Conservation (phyloP, 495 filamentous ascomycete genomes). For the Penicillium lividum region DNA sequence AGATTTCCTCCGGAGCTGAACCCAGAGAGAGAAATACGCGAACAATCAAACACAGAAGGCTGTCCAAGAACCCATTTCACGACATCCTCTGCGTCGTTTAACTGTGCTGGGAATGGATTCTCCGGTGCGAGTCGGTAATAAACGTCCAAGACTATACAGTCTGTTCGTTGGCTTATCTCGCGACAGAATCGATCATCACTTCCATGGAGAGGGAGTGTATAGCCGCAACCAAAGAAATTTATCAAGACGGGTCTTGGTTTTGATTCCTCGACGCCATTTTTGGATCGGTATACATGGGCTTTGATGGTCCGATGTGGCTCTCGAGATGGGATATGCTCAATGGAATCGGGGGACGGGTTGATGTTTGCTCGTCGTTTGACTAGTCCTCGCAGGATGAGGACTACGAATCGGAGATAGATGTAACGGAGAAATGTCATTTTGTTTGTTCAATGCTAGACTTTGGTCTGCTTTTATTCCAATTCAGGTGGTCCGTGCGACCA, state of each 20-base stretch:
- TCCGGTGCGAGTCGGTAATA: conserved; percentile 77
- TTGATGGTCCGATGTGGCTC: not conserved
- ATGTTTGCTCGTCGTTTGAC: not conserved
- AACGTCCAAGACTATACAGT: conserved; percentile 46
- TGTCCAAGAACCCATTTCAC: not conserved
- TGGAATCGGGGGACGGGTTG: not conserved
- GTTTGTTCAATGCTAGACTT: not conserved
- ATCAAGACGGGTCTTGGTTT: conserved; percentile 34
- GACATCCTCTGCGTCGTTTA: conserved; percentile 60
- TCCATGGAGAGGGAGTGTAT: conserved; percentile 37
- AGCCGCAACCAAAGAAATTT: conserved; percentile 41
- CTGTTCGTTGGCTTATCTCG: conserved; percentile 27
- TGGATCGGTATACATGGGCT: not conserved
- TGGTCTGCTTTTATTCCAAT: not conserved
- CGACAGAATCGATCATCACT: conserved; percentile 37
- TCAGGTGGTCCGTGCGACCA: not conserved
- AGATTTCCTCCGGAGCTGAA: conserved; percentile 6
- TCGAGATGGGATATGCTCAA: not conserved
- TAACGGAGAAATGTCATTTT: not conserved
- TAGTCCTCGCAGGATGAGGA: not conserved
- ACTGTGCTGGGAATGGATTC: conserved; percentile 66
- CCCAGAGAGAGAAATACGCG: conserved; percentile 2
- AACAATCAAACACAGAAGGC: not conserved
- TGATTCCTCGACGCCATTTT: not conserved
- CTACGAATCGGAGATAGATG: not conserved